phyloP scores from a whole-genome alignment of 2,329 filamentous ascomycete species.

The Plenodomus biglobosus region DNA sequence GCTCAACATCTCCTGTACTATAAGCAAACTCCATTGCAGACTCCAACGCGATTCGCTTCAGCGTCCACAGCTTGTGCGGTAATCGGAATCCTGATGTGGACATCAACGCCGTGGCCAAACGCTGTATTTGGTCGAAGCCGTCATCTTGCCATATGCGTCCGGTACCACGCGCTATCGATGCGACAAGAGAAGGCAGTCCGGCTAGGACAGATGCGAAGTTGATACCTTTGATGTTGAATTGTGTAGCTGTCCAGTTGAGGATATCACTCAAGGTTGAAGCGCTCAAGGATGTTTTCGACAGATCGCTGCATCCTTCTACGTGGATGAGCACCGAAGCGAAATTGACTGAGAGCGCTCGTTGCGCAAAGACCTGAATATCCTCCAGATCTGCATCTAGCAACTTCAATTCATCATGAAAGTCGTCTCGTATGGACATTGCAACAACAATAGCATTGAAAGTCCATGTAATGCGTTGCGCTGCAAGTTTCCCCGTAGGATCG shows the following conservation, averaged over 20 bases:
- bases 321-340: slow-evolving; percentile 31
- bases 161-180: slow-evolving; percentile 37
- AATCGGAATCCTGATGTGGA: slow-evolving; percentile 21
- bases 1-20: slow-evolving; percentile 25
- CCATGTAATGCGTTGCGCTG: slow-evolving; percentile 22
- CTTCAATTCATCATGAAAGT: slow-evolving; percentile 27
- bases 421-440: slow-evolving; percentile 24
- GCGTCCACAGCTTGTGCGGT: slow-evolving; percentile 38
- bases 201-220: slow-evolving; percentile 25
- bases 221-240: slow-evolving; percentile 27
- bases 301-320: slow-evolving; percentile 17
- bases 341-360: slow-evolving; percentile 31
- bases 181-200: slow-evolving; percentile 34
- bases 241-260: slow-evolving; percentile 24
- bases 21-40: slow-evolving; percentile 43
- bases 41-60: slow-evolving; percentile 43
- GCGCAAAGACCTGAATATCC: slow-evolving; percentile 32
- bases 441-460: slow-evolving; percentile 29
- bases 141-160: slow-evolving; percentile 40
- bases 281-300: slow-evolving; percentile 8
- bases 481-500: slow-evolving; percentile 13
- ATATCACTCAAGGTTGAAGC: slow-evolving; percentile 12
- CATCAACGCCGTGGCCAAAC: slow-evolving; percentile 34
- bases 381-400: slow-evolving; percentile 26
- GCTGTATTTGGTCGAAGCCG: slow-evolving; percentile 39